Base-by-base conservation (phyloP, 177 flowering plant genomes). In the Vitis hybrid region DNA sequence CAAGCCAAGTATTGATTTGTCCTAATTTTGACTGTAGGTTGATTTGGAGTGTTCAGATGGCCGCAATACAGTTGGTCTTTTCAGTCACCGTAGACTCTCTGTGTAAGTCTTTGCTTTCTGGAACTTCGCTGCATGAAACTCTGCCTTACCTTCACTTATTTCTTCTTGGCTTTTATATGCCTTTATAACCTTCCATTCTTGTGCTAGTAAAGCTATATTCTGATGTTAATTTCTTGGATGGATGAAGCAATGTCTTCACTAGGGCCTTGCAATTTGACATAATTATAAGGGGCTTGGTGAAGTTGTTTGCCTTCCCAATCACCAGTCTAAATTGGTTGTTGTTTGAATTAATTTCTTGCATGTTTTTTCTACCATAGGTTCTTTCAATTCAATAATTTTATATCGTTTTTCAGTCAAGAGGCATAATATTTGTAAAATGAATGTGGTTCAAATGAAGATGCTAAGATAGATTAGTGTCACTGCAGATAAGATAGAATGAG, bases 41-140 rank as follows among this genome's bases (percentile, higher is more conserved):
- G 99, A 94, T 82, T 84, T 94, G 78, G 97, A 94, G 63, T 87
- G 87, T 64, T 81, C 97, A 51, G 85, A 88, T 84, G 99, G 95
- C 14, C 87, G 84, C 58, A 67, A 33, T 60, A 85, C 90, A 26
- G 65, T 87, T 3, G 93, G 92, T 15, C 66, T 94, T 67, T 92
- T 84, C 78, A 92, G 89, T 73, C 99, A 94, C 77, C 82, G 68
- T 83, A 85, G 73, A 63, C 94, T 94, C 9, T 94, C 97, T 13
- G 84, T 79, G 99, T 92, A 81, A 86, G 91, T 75, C 22, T 56
- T 56, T 10, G 39, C 53, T 50, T 57, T 68, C 66, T 19, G 14
- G 56, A 49, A 13, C 16, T 22, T 52, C 62, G 15, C 31, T 31
- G 56, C 51, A 16, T 64, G 61, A 15, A 15, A 57, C 50, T n/a